Base-by-base conservation (phyloP, 169 alveolate species). In the Plasmodium gaboni region DNA sequence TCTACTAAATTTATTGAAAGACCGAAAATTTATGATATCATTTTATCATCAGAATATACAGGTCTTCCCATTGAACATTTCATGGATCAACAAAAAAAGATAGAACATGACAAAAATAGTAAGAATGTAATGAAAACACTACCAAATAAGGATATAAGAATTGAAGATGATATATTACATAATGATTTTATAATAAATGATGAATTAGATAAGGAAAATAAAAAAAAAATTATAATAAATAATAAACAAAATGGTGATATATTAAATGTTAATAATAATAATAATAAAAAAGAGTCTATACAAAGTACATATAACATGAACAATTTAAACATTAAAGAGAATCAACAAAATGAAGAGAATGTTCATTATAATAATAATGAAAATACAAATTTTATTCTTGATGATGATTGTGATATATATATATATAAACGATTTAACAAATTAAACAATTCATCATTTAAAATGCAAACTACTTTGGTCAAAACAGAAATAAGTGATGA, bases 1-100 rank as follows among this genome's bases (percentile, higher is more conserved):
- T 32, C 24, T 2, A 26, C 6, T 19, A 68, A 80, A 55, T 13
- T 32, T 60, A 67, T 80, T 15, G 59, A 80, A 80, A 67, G 90
- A 10, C 90, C 90, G 15, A 80, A 80, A 80, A 80, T 80, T 48
- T 80, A 80, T 80, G 90, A 80, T 51, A 53, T 57, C 24, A 80
- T 80, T 80, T 80, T 80, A 68, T 80, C 90, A 67, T 57, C 90
- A 15, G 90, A 80, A 51, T 67, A 80, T 22, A 67, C 90, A 19
- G 90, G 90, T 8, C 73, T 80, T 15, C 90, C 90, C 42, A 28
- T 80, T 55, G 90, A 80, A 13, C 90, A 80, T n/a, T 80, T 80
- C 67, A 68, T 80, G 19, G 90, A 80, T 32, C 32, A 80, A 50
- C 65, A 67, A 71, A 63, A 59, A 53, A 46, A 44, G 1, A 10